Percentiles rank a stretch among this genome's conserved stretches.
Conservation (phyloP, 371 early-diverging fungal genomes). For the Basidiobolus meristosporus region DNA sequence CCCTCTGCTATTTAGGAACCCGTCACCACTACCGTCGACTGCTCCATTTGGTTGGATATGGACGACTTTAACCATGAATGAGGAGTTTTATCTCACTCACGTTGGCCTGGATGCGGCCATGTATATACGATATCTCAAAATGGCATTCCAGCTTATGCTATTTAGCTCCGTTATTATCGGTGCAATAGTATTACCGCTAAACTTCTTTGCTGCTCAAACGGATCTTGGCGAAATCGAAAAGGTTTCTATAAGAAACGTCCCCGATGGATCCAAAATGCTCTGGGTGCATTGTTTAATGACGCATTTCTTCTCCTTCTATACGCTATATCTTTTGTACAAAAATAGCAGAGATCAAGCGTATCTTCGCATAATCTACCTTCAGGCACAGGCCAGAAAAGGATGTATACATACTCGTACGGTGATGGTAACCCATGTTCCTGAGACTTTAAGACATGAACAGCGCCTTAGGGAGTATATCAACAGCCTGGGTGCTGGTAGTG, state of each 20-base stretch:
- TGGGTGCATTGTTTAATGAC: conserved; percentile 21
- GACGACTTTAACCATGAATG: conserved; percentile 13
- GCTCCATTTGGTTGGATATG: conserved; percentile 14
- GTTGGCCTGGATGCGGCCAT: conserved; percentile 43
- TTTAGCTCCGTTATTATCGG: conserved; percentile 20
- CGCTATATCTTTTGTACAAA: conserved; percentile 24
- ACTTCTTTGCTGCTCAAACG: conserved; percentile 16
- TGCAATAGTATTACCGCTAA: conserved; percentile 23
- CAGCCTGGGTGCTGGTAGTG: conserved; percentile 13
- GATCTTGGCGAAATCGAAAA: background rate
- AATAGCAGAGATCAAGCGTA: conserved; percentile 21
- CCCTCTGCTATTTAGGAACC: conserved; percentile 7
- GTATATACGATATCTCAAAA: conserved; percentile 41
- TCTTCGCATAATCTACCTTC: conserved; percentile 10
- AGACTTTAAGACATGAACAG: conserved; percentile 13
- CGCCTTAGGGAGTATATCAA: conserved; percentile 13
- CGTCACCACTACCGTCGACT: conserved; percentile 15
- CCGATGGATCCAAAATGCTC: conserved; percentile 11
- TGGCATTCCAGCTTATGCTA: conserved; percentile 30
- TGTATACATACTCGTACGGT: conserved; percentile 9
- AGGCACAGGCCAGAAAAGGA: conserved; percentile 5
- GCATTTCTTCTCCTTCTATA: conserved; percentile 11
- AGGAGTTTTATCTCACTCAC: conserved; percentile 20
- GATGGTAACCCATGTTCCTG: conserved; percentile 14
- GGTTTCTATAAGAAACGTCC: conserved; percentile 2